Evolutionary conservation across 2,329 filamentous ascomycete species (phyloP).

Genomic region (Paracoccidioides brasiliensis): DNA sequence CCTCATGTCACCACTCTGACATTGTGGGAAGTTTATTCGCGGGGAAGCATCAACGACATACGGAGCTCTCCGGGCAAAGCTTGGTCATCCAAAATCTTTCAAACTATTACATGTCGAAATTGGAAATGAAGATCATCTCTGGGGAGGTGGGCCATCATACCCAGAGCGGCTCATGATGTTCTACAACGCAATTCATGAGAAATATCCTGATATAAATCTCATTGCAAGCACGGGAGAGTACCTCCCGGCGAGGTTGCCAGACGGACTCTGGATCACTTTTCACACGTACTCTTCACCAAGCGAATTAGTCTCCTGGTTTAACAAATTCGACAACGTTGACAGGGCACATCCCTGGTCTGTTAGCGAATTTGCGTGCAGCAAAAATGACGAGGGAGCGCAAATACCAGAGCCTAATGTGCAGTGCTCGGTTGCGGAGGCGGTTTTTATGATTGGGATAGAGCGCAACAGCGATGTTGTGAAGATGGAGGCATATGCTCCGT

Average conservation of each 20-base stretch:
- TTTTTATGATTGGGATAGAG: slow-evolving; percentile 46
- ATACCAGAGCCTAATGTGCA: slow-evolving; percentile 15
- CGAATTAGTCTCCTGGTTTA: slow-evolving; percentile 38
- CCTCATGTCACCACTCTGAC: neutral
- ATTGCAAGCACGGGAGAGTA: slow-evolving; percentile 37
- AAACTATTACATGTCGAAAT: slow-evolving; percentile 48
- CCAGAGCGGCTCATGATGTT: slow-evolving; percentile 46
- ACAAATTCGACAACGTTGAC: slow-evolving; percentile 42
- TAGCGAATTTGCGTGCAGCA: slow-evolving; percentile 19
- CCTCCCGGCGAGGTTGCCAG: slow-evolving; percentile 16
- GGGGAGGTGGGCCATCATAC: slow-evolving; percentile 38
- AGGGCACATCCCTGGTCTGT: slow-evolving; percentile 19
- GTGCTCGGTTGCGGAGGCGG: slow-evolving; percentile 49
- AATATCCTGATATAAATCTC: slow-evolving; percentile 44
- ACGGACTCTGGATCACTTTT: slow-evolving; percentile 35
- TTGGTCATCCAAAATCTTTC: slow-evolving; percentile 49
- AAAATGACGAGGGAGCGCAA: slow-evolving; percentile 9
- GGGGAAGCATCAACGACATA: slow-evolving; percentile 42
- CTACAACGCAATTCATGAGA: slow-evolving; percentile 42
- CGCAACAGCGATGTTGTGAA: slow-evolving; percentile 27
- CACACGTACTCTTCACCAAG: slow-evolving; percentile 42
- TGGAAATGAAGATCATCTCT: slow-evolving; percentile 54
- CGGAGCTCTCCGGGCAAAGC: slow-evolving; percentile 42
- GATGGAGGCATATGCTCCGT: slow-evolving; percentile 25
- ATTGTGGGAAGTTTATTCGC: slow-evolving; percentile 36